Conservation (phyloP, 192 early-diverging fungal species). For the Mortierella hygrophila region DNA sequence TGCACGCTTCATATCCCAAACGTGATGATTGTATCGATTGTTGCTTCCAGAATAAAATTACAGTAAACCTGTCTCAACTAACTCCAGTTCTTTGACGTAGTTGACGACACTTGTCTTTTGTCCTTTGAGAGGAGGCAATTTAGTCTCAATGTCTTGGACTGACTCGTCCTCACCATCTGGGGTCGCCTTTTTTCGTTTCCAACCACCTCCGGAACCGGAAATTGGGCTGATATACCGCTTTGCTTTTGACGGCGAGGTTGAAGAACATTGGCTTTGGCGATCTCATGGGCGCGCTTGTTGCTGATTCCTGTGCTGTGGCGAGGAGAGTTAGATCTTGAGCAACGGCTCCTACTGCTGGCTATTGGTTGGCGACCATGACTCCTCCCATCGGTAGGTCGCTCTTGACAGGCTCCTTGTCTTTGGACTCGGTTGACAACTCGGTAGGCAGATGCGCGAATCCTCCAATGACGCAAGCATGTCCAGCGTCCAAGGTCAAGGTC, state of each 20-base stretch:
- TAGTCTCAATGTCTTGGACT: background rate
- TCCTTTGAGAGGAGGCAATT: constrained; percentile 11
- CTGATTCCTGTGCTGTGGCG: no score
- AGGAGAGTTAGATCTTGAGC: no score
- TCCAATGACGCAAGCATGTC: constrained; percentile 19
- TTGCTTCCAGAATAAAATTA: constrained; percentile 12
- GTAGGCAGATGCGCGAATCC: constrained; percentile 13
- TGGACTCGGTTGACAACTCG: background rate
- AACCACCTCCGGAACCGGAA: constrained; percentile 13
- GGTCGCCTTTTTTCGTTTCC: background rate
- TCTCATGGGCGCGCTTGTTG: no score
- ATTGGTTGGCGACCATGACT: no score
- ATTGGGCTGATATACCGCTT: constrained; percentile 17
- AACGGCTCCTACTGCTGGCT: no score
- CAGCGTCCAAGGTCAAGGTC: constrained; percentile 26
- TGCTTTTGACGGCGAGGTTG: constrained; percentile 13
- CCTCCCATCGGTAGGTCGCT: no score
- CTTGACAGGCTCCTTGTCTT: background rate
- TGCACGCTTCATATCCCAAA: background rate
- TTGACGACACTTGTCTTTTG: background rate
- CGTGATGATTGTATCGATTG: background rate
- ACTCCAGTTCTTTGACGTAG: background rate
- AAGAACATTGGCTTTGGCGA: no score
- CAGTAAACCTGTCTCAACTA: background rate
- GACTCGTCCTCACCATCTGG: background rate